Evolutionary conservation across 495 filamentous ascomycete genomes (phyloP), one percentile per base, ranked within the genome.

Genomic region (Podospora appendiculata): DNA sequence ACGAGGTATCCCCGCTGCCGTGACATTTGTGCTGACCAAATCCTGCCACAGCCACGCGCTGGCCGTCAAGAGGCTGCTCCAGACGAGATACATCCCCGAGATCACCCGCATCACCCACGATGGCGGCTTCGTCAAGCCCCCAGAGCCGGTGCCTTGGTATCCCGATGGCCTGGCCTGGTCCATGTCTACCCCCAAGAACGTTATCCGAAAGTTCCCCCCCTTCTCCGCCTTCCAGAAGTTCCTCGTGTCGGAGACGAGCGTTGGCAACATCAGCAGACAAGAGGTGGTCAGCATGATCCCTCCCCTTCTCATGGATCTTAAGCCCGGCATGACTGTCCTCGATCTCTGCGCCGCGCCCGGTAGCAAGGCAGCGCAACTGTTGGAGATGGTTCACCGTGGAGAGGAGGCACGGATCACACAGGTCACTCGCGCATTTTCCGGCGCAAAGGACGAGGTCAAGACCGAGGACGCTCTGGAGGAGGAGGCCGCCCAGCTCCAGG

Each of bases 241-340:
- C 75, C 74, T 98, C n/a, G 93, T 98, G 18, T 91, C 90, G 25
- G 93, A 98, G 74, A 96, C 93, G 10, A 89, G 86, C 43, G 88
- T 96, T 47, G 93, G 93, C 62, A 98, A 97, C 63, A 97, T 98
- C 64, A 94, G 85, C 67, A 81, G 93, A 59, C 93, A 98, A 69
- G 93, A 98, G 72, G 82, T 92, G 17, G 93, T 98, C 54, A 94
- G 88, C 76, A 98, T 98, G 93, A 96, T 98, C 56, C 93, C 93
- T 19, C 94, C 94, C 18, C 81, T 97, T 47, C 73, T 97, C 52
- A 88, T 97, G 79, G 92, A 96, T 62, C 70, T 95, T 32, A 80
- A 80, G 48, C 90, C 94, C 16, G 89, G 90, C 36, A 95, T 96
- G 88, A 81, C 81, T 8, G 90, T 95, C 10, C 70, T 98, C 61